Evolutionary conservation across 225 moss, liverwort and hornwort genomes (phyloP), one percentile per base, ranked within the genome.

Genomic region (Bryoerythrophyllum caledonicum): DNA sequence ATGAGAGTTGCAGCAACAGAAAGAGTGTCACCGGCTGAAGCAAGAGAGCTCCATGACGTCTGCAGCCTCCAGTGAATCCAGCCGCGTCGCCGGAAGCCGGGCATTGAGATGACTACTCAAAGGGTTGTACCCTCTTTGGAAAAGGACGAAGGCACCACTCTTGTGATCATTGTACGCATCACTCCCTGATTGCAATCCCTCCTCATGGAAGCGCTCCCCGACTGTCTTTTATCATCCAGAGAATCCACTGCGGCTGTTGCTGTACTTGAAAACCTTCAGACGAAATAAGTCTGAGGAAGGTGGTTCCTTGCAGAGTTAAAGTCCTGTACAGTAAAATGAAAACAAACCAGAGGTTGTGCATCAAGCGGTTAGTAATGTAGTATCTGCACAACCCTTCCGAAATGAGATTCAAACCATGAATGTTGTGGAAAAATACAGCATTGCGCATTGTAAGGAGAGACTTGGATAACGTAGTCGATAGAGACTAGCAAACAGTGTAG

Each of bases 1-100:
- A n/a, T n/a, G n/a, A n/a, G 52, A 82, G 46, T 19, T 9, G 38
- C 20, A 14, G 73, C n/a, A 77, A 70, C 88, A 85, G 88, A 83
- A 86, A 78, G 88, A 86, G 75, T 90, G 85, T 69, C 82, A 88
- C 68, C 81, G 79, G 78, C 79, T 88, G 67, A 90, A 86, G 76
- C 82, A 85, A 75, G 86, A 83, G 65, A 72, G 76, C 46, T 70
- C 79, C 59, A 71, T 76, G 37, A 78, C 83, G 60, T 77, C 75
- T 7, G 48, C 48, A 70, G 83, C 85, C 73, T 77, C 84, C 51
- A 82, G 81, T 77, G 83, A 73, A 76, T 80, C 76, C 52, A 84
- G 74, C 76, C 73, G 60, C 46, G 19, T 85, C 21, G 78, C 63
- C 68, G 73, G 73, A 13, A 79, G 69, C 48, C 77, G 55, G 28